Evolutionary conservation across 257 asterid species (phyloP), one percentile per base, ranked within the genome.

Genomic region (Sherardia arvensis): DNA sequence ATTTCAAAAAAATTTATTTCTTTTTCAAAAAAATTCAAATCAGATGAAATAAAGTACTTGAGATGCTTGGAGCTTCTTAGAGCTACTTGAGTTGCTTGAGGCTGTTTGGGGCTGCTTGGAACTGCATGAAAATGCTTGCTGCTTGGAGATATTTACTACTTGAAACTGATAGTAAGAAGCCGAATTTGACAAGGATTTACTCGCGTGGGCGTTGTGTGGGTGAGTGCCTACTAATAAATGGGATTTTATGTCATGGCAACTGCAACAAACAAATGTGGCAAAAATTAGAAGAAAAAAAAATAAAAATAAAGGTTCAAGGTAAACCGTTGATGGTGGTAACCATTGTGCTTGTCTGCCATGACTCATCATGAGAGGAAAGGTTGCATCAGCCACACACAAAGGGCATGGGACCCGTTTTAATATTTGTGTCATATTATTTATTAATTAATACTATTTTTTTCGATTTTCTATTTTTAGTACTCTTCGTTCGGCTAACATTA

Each of bases 261-360:
- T 49, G 55, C 55, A 49, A 49, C 55, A 49, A 49, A 49, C 26
- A 25, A 25, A 54, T 23, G 30, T 61, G 18, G 62, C 62, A 57
- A 27, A 38, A 34, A 30, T 8, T 11, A 27, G 23, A 4, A n/a
- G 33, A 14, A 25, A 51, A 4, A 15, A 59, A 28, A 38, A 73
- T 60, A 15, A 59, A 28, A 38, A 73, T 60, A 65, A 58, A 62
- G 66, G 67, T 59, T 61, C n/a, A 70, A 74, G 57, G n/a, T 72
- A 61, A 71, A 66, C 84, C 91, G 77, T 80, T 64, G 76, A 76
- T 79, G 78, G 91, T 81, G 91, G 76, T 55, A 64, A 32, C 67
- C 75, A 53, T 80, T 67, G 75, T 81, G 83, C 72, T 77, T 65
- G 83, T 73, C 80, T 65, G 74, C 74, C 74, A 70, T 51, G 25